Evolutionary conservation across 768 basidiomycete species (phyloP), one percentile per base, ranked within the genome.

Genomic region (button mushroom (Agaricus bisporus)): DNA sequence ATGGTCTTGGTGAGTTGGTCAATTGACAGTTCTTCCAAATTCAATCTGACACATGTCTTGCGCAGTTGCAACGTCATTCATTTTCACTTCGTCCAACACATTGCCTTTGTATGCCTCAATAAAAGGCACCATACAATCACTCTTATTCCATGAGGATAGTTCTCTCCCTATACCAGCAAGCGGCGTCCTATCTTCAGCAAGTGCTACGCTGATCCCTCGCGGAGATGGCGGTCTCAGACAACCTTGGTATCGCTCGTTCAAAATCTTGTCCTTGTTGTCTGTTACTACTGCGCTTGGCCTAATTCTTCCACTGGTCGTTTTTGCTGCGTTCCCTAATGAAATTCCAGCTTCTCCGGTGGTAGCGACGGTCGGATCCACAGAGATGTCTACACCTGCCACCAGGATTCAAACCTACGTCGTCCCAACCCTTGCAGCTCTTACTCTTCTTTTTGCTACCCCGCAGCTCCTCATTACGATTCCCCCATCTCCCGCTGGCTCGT

Each of bases 51-150:
- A 18, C 14, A 5, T 20, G 22, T 22, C n/a, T 8, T 56, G 45
- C 44, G n/a, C 48, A 88, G 85, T 78, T 47, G 76, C 75, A 17
- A 76, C 74, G 20, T 78, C 81, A 8, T 88, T 89, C 63, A 71
- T 81, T 11, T 88, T 86, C 61, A 75, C 82, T 15, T 81, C 86
- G 1, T 70, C 80, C 5, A 77, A 79, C 55, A 86, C 88, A 4
- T 71, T 88, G 15, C 79, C 84, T 17, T 65, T 88, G 49, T 87
- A 86, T 57, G 73, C 80, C 36, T 80, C 85, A 3, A 65, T 87
- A 49, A 76, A 75, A 54, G 53, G 53, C 39, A 54, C 53, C 10
- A 54, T 54, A 10, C 53, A 54, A 22, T 39, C 43, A n/a, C 47
- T 54, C 26, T 46, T 54, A 17, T 54, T 54, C 17, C 26, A 48